Percentiles rank a stretch among this genome's conserved stretches.
phyloP scores from a whole-genome alignment of 2,329 filamentous ascomycete species.

The Beauveria caledonica region DNA sequence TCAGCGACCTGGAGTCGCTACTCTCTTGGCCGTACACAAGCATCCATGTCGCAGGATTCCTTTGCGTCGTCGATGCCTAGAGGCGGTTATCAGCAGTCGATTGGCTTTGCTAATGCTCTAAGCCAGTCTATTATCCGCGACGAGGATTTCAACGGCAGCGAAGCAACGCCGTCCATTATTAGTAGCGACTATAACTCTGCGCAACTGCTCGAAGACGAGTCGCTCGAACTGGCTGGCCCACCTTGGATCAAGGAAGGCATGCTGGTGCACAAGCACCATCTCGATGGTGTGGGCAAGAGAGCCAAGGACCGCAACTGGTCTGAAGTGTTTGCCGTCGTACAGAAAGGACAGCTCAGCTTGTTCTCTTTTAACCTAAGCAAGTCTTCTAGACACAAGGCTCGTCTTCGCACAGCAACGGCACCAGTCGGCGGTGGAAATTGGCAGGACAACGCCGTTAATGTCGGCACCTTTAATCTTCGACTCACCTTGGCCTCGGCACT shows the following conservation, averaged over 20 bases:
- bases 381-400: slow-evolving; percentile 60
- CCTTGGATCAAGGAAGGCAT: slow-evolving; percentile 98
- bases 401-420: slow-evolving; percentile 41
- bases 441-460: slow-evolving; percentile 89
- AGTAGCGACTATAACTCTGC: slow-evolving; percentile 53
- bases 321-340: slow-evolving; percentile 91
- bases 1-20: slow-evolving; percentile 97
- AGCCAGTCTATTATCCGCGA: slow-evolving; percentile 96
- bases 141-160: slow-evolving; percentile 52
- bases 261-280: slow-evolving; percentile 90
- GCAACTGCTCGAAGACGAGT: slow-evolving; percentile 82
- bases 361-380: slow-evolving; percentile 89
- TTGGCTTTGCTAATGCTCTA: slow-evolving; percentile 93
- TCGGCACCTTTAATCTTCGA: slow-evolving; percentile 79
- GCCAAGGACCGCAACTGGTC: slow-evolving; percentile 91
- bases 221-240: slow-evolving; percentile 82
- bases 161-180: slow-evolving; percentile 39
- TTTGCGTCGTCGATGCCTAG: slow-evolving; percentile 68
- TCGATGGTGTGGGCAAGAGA: slow-evolving; percentile 83
- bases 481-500: slow-evolving; percentile 88
- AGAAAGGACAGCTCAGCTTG: slow-evolving; percentile 86
- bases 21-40: slow-evolving; percentile 82
- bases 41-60: slow-evolving; percentile 87
- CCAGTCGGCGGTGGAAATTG: slow-evolving; percentile 83
- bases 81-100: slow-evolving; percentile 87